A percentile compares a stretch with the other conserved stretches of the same genome.
Conservation (phyloP, 768 basidiomycete species). For the Leucosporidium scottii region DNA sequence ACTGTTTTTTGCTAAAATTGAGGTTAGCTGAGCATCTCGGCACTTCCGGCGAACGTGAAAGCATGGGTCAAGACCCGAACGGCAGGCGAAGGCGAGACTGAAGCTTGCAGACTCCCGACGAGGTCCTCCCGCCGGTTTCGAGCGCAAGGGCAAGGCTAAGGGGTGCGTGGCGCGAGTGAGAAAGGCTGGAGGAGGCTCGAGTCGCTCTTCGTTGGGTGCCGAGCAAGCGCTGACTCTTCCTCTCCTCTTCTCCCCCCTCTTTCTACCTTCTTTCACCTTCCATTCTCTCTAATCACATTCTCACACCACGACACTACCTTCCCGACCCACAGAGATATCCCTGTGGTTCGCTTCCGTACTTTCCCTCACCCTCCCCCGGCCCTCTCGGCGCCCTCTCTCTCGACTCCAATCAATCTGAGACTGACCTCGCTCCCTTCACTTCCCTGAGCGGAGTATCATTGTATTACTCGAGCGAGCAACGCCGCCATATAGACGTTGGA, state of each 20-base stretch:
- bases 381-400: no score
- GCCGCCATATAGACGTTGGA: no score
- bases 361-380: background rate
- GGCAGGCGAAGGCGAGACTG: no score
- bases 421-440: background rate
- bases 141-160: conserved; percentile 99
- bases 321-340: conserved; percentile 67
- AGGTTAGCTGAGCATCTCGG: no score
- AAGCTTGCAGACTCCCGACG: conserved; percentile 15
- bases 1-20: background rate
- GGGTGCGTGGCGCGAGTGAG: conserved; percentile 40
- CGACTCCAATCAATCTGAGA: background rate
- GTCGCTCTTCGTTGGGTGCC: no score
- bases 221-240: no score
- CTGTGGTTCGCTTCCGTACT: conserved; percentile 72
- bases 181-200: no score
- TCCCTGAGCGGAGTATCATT: conserved; percentile 58
- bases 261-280: background rate
- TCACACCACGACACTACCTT: background rate
- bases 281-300: background rate
- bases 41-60: no score
- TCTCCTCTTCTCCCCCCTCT: background rate
- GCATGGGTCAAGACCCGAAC: no score
- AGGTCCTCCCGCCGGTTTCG: conserved; percentile 87
- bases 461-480: no score